Base-by-base conservation (phyloP, 192 early-diverging fungal genomes). In the Gorgonomyces haynaldii region DNA sequence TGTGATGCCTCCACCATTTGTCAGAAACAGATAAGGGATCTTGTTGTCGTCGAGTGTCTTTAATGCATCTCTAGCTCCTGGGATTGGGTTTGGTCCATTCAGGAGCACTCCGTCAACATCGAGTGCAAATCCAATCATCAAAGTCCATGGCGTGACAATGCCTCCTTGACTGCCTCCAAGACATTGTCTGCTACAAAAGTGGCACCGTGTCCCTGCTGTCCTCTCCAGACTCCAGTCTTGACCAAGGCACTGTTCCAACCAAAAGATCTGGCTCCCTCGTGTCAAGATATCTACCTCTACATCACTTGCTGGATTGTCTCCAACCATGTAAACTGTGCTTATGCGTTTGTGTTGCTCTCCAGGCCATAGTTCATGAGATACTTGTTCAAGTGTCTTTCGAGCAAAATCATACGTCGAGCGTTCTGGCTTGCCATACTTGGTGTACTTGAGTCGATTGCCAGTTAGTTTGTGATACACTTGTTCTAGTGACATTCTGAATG, bases 401-500 rank as follows among this genome's bases (percentile, higher is more conserved):
- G 60, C 65, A 43, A 41, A 66, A 38, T 44, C 26, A 47, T 95
- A 95, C 2, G 88, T 90, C n/a, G 65, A 56, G 0, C 25, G 43
- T 35, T 82, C 67, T 2, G 91, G 91, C 63, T 95, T 95, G 7
- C 91, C 91, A 54, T 70, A 95, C 1, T 73, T 74, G 12, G 68
- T 74, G 31, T 81, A 82, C 47, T 82, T 53, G 4, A 90, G 63
- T 2, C 45, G 30, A 23, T 66, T 42, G 0, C 69, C 72, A 4
- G 63, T 72, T 17, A 40, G 17, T 19, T 15, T 15, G 25, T 72
- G 31, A 60, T 80, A 91, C 23, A 95, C 58, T 4, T 60, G 58
- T 37, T 85, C 82, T 13, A 95, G 57, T 10, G 78, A 70, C 6
- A 70, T 55, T 29, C 79, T 78, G 67, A 86, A 88, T 2, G 83